phyloP scores from a whole-genome alignment of 2,329 filamentous ascomycete genomes.

The Stemphylium lycopersici region DNA sequence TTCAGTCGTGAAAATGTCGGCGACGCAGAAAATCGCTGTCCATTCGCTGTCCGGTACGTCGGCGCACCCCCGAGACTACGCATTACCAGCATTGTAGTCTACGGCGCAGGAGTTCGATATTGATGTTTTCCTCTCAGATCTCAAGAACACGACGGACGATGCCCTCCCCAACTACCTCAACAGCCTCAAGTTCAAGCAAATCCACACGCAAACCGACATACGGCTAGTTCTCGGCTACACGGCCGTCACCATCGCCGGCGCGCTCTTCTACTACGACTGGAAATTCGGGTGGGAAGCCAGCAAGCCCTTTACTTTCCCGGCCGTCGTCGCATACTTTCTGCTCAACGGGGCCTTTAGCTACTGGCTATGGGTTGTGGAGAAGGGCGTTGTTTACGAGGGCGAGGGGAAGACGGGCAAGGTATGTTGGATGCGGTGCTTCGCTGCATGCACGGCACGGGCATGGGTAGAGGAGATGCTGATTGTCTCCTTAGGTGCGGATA shows the following conservation, averaged over 20 bases:
- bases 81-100: neutral
- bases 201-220: constrained; percentile 79
- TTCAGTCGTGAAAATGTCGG: constrained; percentile 37
- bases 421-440: constrained; percentile 10
- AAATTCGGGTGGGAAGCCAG: constrained; percentile 87
- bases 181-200: constrained; percentile 81
- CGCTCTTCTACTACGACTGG: constrained; percentile 90
- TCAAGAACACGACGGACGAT: constrained; percentile 97
- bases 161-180: constrained; percentile 92
- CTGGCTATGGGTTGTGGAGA: constrained; percentile 87
- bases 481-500: constrained; percentile 68
- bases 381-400: constrained; percentile 80
- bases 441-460: neutral
- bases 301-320: constrained; percentile 78
- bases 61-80: neutral
- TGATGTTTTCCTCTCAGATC: constrained; percentile 63
- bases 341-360: constrained; percentile 79
- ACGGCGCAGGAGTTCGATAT: neutral
- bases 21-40: constrained; percentile 63
- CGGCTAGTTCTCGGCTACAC: constrained; percentile 82
- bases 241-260: constrained; percentile 78
- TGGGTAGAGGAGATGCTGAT: neutral
- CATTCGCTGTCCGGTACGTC: constrained; percentile 68
- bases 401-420: constrained; percentile 71
- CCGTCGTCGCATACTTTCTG: constrained; percentile 78